A percentile compares a stretch with the other conserved stretches of the same genome.
These are phyloP conservation scores for Wallacemonas sp. DNA, from an alignment of 208 protist species.

Conservation along the genomic window DNA sequence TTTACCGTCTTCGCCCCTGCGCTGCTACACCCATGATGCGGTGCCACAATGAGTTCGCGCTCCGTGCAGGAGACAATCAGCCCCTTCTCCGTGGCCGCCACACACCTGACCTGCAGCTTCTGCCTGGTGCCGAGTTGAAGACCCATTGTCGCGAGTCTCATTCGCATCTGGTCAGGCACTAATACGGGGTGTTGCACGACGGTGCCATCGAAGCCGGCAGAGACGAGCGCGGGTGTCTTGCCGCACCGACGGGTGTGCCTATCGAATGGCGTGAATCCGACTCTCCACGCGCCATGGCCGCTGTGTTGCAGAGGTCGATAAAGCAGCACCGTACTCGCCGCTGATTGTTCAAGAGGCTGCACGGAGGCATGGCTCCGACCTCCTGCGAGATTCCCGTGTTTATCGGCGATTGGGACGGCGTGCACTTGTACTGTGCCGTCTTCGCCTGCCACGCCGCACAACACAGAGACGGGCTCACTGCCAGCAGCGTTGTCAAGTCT, in stretches of 20 bases:
- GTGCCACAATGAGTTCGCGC: not conserved
- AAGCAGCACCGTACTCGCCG: not conserved
- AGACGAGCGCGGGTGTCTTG: slow-evolving; percentile 26
- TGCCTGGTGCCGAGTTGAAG: not conserved
- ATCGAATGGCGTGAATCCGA: slow-evolving; percentile 26
- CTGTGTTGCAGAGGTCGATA: slow-evolving; percentile 41
- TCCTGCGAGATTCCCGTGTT: not conserved
- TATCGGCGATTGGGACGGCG: slow-evolving; percentile 2
- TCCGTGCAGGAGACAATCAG: slow-evolving; percentile 4
- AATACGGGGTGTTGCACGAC: slow-evolving; percentile 24
- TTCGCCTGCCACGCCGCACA: slow-evolving; percentile 50
- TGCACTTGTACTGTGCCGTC: slow-evolving; percentile 58
- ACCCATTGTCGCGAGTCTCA: not conserved
- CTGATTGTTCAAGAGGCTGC: not conserved
- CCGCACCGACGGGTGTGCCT: no score
- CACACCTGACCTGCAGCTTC: not conserved
- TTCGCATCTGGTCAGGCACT: not conserved
- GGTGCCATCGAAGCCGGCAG: slow-evolving; percentile 57
- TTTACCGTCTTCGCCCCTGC: no score
- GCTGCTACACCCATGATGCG: not conserved
- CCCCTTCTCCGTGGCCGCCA: not conserved
- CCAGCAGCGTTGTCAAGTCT: not conserved
- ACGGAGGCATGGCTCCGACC: no score
- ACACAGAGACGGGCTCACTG: not conserved
- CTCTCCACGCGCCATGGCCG: slow-evolving; percentile 58